Evolutionary conservation across 176 grass and related monocot species (phyloP), one percentile per base, ranked within the genome.

Genomic region (Puccinellia tenuiflora): DNA sequence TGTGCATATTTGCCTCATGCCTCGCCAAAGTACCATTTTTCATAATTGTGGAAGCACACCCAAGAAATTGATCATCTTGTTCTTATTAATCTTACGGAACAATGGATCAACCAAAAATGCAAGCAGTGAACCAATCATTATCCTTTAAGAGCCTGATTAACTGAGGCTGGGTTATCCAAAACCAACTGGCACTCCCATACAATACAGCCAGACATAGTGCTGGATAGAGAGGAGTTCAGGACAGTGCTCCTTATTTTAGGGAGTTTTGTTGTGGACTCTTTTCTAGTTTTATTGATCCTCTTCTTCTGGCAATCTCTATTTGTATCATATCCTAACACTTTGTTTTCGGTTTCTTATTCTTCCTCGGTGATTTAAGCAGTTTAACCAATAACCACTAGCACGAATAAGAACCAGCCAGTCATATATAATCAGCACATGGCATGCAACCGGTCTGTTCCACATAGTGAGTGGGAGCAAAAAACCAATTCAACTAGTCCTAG

Each of bases 21-120:
- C 48, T 61, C 64, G 63, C 64, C 35, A 7, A 31, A 15, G 20
- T 25, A 79, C 31, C 39, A 68, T 57, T 53, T 53, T 21, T 29
- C 47, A 33, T 22, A 83, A 61, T 54, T 28, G 40, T 11, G 28
- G 12, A 83, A 75, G 40, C 28, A 37, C 29, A n/a, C 7, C 3
- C 20, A 51, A 35, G 60, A 62, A 72, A n/a, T n/a, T n/a, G n/a
- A n/a, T n/a, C n/a, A n/a, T 35, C 62, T 35, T 61, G 29, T 25
- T 83, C 22, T 28, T 45, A 72, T 47, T 34, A 48, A 28, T 82
- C 65, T 40, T 40, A 72, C 3, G 18, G 81, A 75, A 83, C 55
- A 75, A 60, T 22, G n/a, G 64, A 63, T 26, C 21, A 13, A 24
- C 1, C 26, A 31, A 63, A 63, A 16, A 31, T 31, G 71, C 55